These are phyloP conservation scores for Trypanosoma conorhini DNA, from an alignment of 208 protist genomes.

Conservation along the genomic window DNA sequence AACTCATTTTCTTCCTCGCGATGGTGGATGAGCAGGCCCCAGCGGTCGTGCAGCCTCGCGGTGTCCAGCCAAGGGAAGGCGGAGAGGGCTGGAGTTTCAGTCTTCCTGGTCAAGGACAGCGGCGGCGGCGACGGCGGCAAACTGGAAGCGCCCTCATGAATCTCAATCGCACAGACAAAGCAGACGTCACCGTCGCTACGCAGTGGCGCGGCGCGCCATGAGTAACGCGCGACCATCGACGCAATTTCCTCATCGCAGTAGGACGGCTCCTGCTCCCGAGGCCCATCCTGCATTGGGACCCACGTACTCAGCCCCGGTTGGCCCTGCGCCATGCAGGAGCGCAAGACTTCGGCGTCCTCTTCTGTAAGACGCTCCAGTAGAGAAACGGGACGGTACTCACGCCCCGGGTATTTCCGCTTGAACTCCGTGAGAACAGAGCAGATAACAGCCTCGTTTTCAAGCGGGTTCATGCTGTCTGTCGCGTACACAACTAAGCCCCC, in stretches of 20 bases:
- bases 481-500: constrained; percentile 90
- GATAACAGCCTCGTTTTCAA: constrained; percentile 96
- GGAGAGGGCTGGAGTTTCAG: background rate
- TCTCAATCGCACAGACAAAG: constrained; percentile 46
- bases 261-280: constrained; percentile 37
- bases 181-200: constrained; percentile 37
- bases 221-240: constrained; percentile 34
- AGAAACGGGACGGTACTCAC: constrained; percentile 21
- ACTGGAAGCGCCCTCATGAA: constrained; percentile 27
- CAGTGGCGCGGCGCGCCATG: constrained; percentile 54
- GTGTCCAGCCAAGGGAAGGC: constrained; percentile 19
- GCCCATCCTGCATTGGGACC: constrained; percentile 52
- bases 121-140: background rate
- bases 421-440: constrained; percentile 56
- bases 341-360: constrained; percentile 21
- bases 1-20: constrained; percentile 1
- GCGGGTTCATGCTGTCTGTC: constrained; percentile 93
- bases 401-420: constrained; percentile 11
- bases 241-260: constrained; percentile 32
- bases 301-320: constrained; percentile 48
- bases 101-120: too few relatives aligned
- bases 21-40: constrained; percentile 11
- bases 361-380: constrained; percentile 6
- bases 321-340: constrained; percentile 21
- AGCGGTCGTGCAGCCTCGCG: constrained; percentile 9